Percentiles rank a stretch among this genome's conserved stretches.
Evolutionary conservation across 2,329 filamentous ascomycete species (phyloP).

Genomic region (Botryotinia narcissicola): DNA sequence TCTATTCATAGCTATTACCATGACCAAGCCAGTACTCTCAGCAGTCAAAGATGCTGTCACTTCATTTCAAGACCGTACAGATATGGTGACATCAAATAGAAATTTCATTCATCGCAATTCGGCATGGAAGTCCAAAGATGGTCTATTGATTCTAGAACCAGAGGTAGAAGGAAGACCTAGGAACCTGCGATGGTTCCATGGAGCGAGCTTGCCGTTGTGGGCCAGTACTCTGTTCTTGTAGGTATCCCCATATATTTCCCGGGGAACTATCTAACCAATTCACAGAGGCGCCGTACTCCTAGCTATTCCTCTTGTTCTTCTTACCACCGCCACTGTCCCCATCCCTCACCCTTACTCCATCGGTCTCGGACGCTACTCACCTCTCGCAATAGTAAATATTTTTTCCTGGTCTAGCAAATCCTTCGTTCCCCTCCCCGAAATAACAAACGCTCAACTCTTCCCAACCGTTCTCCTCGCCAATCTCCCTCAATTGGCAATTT

Average conservation of each 20-base stretch:
- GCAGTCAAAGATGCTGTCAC: slow-evolving; percentile 41
- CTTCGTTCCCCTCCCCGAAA: neutral
- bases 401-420: slow-evolving; percentile 15
- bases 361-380: neutral
- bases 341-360: slow-evolving; percentile 4
- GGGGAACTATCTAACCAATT: neutral
- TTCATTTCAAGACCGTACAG: slow-evolving; percentile 40
- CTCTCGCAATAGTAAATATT: neutral
- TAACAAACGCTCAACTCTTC: slow-evolving; percentile 22
- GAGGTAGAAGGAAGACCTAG: slow-evolving; percentile 4
- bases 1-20: slow-evolving; percentile 21
- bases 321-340: slow-evolving; percentile 15
- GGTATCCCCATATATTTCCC: neutral
- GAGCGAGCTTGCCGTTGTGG: slow-evolving; percentile 22
- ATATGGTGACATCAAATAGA: slow-evolving; percentile 34
- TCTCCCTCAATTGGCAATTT: slow-evolving; percentile 47
- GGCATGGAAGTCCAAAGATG: slow-evolving; percentile 24
- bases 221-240: slow-evolving; percentile 23
- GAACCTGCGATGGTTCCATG: slow-evolving; percentile 27
- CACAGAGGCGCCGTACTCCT: neutral
- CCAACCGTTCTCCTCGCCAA: slow-evolving; percentile 44
- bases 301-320: slow-evolving; percentile 1
- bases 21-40: slow-evolving; percentile 31
- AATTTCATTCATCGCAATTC: slow-evolving; percentile 31
- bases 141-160: slow-evolving; percentile 1